These are phyloP conservation scores for Metroxylon sagu DNA, from an alignment of 176 grass and related monocot species.

Conservation along the genomic window DNA sequence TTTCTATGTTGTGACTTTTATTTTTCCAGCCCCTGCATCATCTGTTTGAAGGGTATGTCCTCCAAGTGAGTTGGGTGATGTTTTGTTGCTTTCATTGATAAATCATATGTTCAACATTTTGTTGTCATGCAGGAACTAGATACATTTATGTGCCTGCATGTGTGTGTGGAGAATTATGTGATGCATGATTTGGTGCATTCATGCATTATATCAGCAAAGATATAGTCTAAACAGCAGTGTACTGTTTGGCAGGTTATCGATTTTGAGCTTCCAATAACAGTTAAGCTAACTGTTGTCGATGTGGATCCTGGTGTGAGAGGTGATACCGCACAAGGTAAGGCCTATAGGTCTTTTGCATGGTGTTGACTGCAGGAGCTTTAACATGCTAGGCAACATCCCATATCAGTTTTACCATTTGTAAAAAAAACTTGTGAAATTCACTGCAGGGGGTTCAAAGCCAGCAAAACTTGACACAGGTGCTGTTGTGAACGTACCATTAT, in stretches of 20 bases:
- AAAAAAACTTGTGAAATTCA: background rate
- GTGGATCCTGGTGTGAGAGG: slow-evolving; percentile 52
- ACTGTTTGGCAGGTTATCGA: slow-evolving; percentile 58
- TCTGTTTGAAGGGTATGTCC: too few species aligned
- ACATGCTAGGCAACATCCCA: too few species aligned
- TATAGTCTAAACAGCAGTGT: background rate
- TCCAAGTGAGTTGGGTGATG: too few species aligned
- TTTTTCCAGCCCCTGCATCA: background rate
- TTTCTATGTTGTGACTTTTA: background rate
- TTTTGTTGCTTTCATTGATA: too few species aligned
- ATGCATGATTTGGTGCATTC: too few species aligned
- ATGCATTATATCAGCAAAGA: too few species aligned
- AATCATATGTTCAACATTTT: too few species aligned
- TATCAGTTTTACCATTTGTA: too few species aligned
- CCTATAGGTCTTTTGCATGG: background rate
- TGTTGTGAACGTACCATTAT: slow-evolving; percentile 69
- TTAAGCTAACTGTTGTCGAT: slow-evolving; percentile 65
- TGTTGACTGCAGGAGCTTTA: background rate
- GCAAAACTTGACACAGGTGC: slow-evolving; percentile 84
- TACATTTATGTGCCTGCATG: too few species aligned
- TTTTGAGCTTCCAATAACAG: slow-evolving; percentile 81
- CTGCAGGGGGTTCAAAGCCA: slow-evolving; percentile 78
- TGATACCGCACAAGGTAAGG: slow-evolving; percentile 66
- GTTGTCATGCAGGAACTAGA: too few species aligned
- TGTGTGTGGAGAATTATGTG: too few species aligned